These are phyloP conservation scores for Fraxinus latifolia DNA, from an alignment of 305 asterid species.

Conservation along the genomic window DNA sequence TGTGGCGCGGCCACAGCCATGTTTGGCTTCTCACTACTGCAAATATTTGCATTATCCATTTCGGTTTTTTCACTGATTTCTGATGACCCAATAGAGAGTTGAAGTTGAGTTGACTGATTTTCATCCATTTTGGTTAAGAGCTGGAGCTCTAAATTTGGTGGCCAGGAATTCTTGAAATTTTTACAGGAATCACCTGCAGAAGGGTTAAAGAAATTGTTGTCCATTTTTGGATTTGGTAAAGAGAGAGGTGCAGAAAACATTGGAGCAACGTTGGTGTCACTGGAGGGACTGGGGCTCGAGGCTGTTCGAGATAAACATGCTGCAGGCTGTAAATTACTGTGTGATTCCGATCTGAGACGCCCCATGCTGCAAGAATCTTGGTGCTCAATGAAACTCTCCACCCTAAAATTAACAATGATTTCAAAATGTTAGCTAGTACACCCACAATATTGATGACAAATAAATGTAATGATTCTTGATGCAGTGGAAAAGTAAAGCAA, in stretches of 20 bases:
- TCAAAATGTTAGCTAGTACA: not conserved
- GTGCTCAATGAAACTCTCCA: constrained; percentile 87
- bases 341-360: constrained; percentile 40
- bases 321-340: constrained; percentile 30
- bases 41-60: not conserved
- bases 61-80: constrained; percentile 27
- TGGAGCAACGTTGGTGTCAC: constrained; percentile 47
- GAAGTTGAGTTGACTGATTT: constrained; percentile 51
- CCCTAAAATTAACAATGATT: constrained; percentile 37
- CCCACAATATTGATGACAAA: not conserved
- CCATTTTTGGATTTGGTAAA: constrained; percentile 23
- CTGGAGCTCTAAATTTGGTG: constrained; percentile 49
- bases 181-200: not conserved
- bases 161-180: constrained; percentile 2
- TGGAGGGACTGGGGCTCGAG: constrained; percentile 66
- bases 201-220: constrained; percentile 11
- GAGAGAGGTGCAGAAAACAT: constrained; percentile 23
- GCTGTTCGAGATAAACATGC: constrained; percentile 54
- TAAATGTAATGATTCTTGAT: constrained; percentile 28
- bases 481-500: constrained; percentile 37
- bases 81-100: constrained; percentile 69
- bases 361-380: constrained; percentile 71
- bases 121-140: constrained; percentile 45
- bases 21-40: constrained; percentile 2
- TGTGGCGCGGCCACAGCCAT: constrained; percentile 7